Evolutionary conservation across 2,329 filamentous ascomycete species (phyloP), one percentile per base, ranked within the genome.

Genomic region (Cordyceps cicadae): DNA sequence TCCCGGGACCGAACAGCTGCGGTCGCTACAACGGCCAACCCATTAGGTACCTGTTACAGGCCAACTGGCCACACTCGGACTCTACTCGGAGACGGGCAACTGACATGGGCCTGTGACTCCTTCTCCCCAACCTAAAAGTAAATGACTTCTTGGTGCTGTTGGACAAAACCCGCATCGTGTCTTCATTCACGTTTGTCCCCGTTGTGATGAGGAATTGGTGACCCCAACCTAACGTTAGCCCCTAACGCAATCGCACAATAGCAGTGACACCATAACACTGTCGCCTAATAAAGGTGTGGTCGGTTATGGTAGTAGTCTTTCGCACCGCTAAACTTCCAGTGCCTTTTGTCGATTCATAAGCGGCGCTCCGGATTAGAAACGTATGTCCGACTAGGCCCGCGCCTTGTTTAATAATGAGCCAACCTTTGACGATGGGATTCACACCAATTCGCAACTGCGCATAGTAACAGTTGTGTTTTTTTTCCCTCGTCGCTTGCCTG

Each of bases 161-260:
- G 34, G 34, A 46, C 43, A 19, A 46, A 46, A 43, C 15, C 39
- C 43, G 2, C 3, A 46, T 39, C 26, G 48, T 53, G 49, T 39
- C 37, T 24, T 59, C 37, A 45, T 43, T 43, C 15, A 43, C 39
- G 3, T 21, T 15, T 14, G 4, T 51, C 9, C 43, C 43, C 11
- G 43, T 48, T 8, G 32, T 26, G 54, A 43, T 56, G 54, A 48
- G 43, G 43, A 56, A 56, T 39, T 41, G 6, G 11, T 21, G 12
- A 45, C 53, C 21, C 8, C 41, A 17, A 19, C 26, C 29, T 14
- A 34, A 17, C 11, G 17, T 24, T 58, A 43, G 54, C 21, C 21
- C 54, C 54, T 58, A 57, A 58, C 54, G 45, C 26, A n/a, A 48
- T 29, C 49, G 39, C 58, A 60, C 50, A 50, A 52, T 51, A 32